A percentile compares a stretch with the other conserved stretches of the same genome.
Conservation (phyloP, 1,284 basidiomycete species). For the Sanghuangporus sanghuang region DNA sequence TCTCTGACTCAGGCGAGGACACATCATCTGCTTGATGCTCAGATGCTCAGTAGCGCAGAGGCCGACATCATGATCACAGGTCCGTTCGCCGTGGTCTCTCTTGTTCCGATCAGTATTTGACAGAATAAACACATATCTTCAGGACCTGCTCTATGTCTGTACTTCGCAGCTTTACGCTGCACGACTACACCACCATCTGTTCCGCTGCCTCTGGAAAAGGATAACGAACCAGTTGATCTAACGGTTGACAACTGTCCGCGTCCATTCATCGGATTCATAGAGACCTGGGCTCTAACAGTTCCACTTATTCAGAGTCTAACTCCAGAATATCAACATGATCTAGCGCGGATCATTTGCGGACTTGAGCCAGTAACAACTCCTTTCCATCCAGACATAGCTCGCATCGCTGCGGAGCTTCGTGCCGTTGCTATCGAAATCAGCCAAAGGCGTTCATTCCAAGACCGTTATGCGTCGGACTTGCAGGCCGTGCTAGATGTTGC, state of each 20-base stretch:
- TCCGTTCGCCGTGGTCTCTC: constrained; percentile 20
- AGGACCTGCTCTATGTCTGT: constrained; percentile 65
- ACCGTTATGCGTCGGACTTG: constrained; percentile 64
- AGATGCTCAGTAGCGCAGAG: constrained; percentile 68
- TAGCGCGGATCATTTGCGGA: constrained; percentile 71
- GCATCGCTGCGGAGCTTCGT: constrained; percentile 68
- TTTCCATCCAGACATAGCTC: constrained; percentile 36
- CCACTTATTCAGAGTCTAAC: constrained; percentile 56
- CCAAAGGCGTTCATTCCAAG: constrained; percentile 76
- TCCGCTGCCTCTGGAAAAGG: constrained; percentile 38
- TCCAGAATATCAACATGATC: constrained; percentile 69
- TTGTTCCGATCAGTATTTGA: background rate
- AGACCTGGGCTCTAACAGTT: constrained; percentile 66
- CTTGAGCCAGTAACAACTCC: constrained; percentile 44
- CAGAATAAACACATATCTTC: background rate
- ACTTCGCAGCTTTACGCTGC: constrained; percentile 62
- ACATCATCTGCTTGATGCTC: constrained; percentile 64
- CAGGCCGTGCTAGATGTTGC: constrained; percentile 72
- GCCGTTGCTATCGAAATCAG: constrained; percentile 78
- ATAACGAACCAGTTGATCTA: constrained; percentile 38
- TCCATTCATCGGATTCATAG: constrained; percentile 60
- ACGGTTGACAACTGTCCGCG: constrained; percentile 52
- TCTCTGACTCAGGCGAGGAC: constrained; percentile 70
- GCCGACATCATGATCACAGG: constrained; percentile 79
- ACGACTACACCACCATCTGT: constrained; percentile 59